Conservation (phyloP, 495 filamentous ascomycete genomes). For the Hypoxylon fuscum region DNA sequence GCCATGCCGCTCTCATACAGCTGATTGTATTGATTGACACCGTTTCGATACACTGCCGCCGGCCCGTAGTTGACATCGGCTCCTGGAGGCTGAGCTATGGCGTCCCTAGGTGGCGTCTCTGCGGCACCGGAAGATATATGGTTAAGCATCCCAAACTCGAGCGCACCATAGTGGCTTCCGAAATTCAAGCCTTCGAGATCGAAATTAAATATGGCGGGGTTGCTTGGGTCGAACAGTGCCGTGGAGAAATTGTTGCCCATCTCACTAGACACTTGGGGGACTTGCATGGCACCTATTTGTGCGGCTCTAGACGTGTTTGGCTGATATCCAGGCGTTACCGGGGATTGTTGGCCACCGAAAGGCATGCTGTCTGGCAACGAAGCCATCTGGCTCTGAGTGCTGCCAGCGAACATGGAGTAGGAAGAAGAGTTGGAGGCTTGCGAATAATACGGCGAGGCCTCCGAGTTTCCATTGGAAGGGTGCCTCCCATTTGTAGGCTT, state of each 20-base stretch:
- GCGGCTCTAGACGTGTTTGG: conserved; percentile 47
- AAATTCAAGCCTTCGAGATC: conserved; percentile 94
- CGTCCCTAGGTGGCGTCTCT: conserved; percentile 77
- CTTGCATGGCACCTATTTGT: conserved; percentile 43
- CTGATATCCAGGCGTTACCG: conserved; percentile 74
- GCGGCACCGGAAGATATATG: conserved; percentile 90
- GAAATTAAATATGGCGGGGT: conserved; percentile 91
- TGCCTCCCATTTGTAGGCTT: conserved; percentile 47
- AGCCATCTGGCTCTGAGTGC: conserved; percentile 40
- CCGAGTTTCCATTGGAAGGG: conserved; percentile 37
- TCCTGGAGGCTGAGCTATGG: conserved; percentile 41
- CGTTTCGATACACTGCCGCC: conserved; percentile 54
- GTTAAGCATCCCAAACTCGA: conserved; percentile 93
- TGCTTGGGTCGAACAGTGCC: conserved; percentile 84
- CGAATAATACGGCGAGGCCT: conserved; percentile 43
- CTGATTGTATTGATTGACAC: conserved; percentile 53
- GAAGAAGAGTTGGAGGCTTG: conserved; percentile 39
- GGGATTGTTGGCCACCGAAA: conserved; percentile 70
- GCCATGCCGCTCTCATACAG: conserved; percentile 53
- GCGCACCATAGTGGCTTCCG: conserved; percentile 90
- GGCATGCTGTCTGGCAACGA: conserved; percentile 58
- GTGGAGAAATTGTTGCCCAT: conserved; percentile 57
- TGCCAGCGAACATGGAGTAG: conserved; percentile 50
- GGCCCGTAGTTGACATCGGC: conserved; percentile 53
- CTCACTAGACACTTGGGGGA: conserved; percentile 51